Conservation (phyloP, 2,329 filamentous ascomycete genomes). For the Trichophyton rubrum region DNA sequence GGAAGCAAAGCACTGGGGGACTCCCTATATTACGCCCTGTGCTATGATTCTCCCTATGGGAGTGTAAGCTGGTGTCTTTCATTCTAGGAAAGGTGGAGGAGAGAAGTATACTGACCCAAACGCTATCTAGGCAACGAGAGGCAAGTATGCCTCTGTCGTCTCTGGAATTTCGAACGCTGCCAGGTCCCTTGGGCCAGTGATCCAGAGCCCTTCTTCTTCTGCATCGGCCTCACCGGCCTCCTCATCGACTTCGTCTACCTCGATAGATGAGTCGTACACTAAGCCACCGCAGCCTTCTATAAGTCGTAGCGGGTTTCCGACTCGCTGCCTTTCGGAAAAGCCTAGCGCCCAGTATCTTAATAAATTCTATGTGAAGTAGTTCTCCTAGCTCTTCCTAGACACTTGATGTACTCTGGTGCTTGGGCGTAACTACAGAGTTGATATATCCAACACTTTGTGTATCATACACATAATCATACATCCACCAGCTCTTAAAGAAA, state of each 20-base stretch:
- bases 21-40: not conserved
- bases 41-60: not conserved
- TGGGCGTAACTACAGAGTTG: too few relatives aligned
- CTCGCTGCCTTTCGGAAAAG: not conserved
- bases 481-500: too few relatives aligned
- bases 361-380: not conserved
- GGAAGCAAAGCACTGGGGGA: not conserved
- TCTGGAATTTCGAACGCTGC: not conserved
- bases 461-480: too few relatives aligned
- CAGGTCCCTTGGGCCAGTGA: not conserved
- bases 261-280: not conserved
- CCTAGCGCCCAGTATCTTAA: not conserved
- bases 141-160: constrained; percentile 1
- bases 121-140: not conserved
- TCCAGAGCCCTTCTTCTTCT: not conserved
- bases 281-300: not conserved
- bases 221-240: not conserved
- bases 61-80: not conserved
- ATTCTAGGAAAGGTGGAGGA: too few relatives aligned
- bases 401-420: too few relatives aligned
- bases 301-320: not conserved
- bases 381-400: not conserved
- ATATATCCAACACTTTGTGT: too few relatives aligned
- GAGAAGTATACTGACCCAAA: too few relatives aligned
- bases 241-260: not conserved